Evolutionary conservation across 108 stramenopile genomes (phyloP), one percentile per base, ranked within the genome.

Genomic region (Hondaea fermentalgiana): DNA sequence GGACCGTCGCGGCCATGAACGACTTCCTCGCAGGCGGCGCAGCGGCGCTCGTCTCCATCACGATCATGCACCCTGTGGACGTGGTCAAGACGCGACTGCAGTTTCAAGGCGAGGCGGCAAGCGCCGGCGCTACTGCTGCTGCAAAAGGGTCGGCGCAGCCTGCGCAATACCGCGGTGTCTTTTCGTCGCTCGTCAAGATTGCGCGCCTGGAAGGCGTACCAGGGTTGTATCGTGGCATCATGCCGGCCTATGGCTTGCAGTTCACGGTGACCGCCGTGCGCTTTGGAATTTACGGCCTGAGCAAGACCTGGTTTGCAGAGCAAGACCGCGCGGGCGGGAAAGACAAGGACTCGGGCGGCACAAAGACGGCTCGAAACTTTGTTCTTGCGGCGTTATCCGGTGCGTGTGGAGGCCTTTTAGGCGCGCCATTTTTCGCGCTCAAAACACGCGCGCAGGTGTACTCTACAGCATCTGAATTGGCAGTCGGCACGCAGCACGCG

Each of bases 401-500:
- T 17, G 76, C 76, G 10, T 83, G 76, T 23, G 76, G 76, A 12
- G 76, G 76, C 2, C n/a, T 83, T 12, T 45, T 83, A 12, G 76
- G 76, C 44, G 51, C 76, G 76, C 76, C 76, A 0, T 83, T 83
- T 45, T 83, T 83, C 51, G 76, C 76, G 10, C 49, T 83, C 49
- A 83, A 83, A 23, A 83, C 76, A 12, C 45, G 76, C 12, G 76
- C 76, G n/a, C 76, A 83, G 76, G 51, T 53, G 76, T 83, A 83
- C 76, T 83, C 76, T 14, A 83, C 49, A 17, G 45, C 76, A 45
- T 25, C 19, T 14, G 76, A 53, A 12, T 16, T 83, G 76, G 3
- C 49, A 19, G 76, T 83, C 16, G 76, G 76, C 45, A 83, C 76
- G 76, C 76, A 83, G 76, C 76, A 83, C 51, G 23, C 12, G 0